These are phyloP conservation scores for Entophlyctis helioformis DNA, from an alignment of 192 early-diverging fungal species.

Conservation along the genomic window DNA sequence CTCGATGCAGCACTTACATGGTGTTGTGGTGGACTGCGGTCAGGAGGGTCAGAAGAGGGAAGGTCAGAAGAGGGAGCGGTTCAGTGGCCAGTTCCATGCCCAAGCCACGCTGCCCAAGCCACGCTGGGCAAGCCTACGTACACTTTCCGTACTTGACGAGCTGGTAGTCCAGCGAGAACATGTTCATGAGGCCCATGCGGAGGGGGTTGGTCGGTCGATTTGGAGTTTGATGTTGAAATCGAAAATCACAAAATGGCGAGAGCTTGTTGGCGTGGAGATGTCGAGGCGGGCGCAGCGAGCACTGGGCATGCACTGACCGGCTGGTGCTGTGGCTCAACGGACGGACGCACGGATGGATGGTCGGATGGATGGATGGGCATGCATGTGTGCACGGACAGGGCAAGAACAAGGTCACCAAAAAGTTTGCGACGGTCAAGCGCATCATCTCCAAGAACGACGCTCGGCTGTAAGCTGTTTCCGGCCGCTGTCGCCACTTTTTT, in stretches of 20 bases:
- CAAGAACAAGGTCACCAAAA: slow-evolving; percentile 84
- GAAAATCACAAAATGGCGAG: too few species aligned
- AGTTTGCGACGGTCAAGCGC: slow-evolving; percentile 90
- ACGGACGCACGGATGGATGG: too few species aligned
- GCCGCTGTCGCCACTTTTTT: neutral
- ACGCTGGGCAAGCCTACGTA: neutral
- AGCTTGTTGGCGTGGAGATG: too few species aligned
- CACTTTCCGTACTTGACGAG: slow-evolving; percentile 66
- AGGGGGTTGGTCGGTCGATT: too few species aligned
- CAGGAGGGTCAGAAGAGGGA: neutral
- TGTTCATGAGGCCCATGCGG: too few species aligned
- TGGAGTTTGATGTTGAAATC: too few species aligned
- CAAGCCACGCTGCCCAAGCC: neutral
- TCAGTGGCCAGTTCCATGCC: neutral
- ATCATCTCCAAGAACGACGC: slow-evolving; percentile 84
- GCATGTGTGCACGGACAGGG: too few species aligned
- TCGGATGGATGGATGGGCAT: too few species aligned
- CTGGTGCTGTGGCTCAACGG: too few species aligned
- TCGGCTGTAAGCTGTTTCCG: slow-evolving; percentile 56
- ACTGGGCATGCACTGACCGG: too few species aligned
- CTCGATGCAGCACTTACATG: slow-evolving; percentile 6
- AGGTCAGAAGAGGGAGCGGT: slow-evolving; percentile 5
- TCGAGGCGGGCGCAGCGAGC: too few species aligned
- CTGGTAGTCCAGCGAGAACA: slow-evolving; percentile 73
- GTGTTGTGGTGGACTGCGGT: slow-evolving; percentile 51